Base-by-base conservation (phyloP, 164 flowering plant species). In the Magnolia sinica region DNA sequence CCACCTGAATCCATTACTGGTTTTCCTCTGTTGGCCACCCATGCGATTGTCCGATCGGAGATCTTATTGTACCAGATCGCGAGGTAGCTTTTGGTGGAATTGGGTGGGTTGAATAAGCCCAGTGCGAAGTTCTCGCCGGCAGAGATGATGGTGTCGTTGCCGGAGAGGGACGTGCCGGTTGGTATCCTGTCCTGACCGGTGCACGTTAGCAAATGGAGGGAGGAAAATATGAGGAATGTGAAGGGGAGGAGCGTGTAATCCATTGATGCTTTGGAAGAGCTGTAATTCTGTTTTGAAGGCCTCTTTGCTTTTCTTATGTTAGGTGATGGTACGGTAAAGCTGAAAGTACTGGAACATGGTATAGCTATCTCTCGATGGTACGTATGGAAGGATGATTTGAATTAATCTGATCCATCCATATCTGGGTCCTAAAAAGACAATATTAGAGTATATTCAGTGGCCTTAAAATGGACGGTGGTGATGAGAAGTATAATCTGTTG, bases 11-110 rank as follows among this genome's bases (percentile, higher is more conserved):
- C 66, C n/a, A 55, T 16, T 20, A 74, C 9, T 20, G 76, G 76
- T 31, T 45, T 74, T 11, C 64, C 29, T 65, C 76, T 37, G 16
- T 74, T 74, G 69, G 76, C 76, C 3, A 74, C 76, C 76, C 76
- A 74, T 10, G 45, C 76, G n/a, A 74, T 68, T 8, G 67, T 59
- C 2, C 2, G 67, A 1, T 13, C 5, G 9, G 68, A 9, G 37
- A 64, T 64, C 27, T 45, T 74, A 27, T 69, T 50, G 77, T 74
- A 78, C 80, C 80, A 78, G 49, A 78, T 78, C 16, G 71, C 80
- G 55, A 78, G 3, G 74, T 78, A 78, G 11, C 77, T 70, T 2
- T 74, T 78, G 18, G 9, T 49, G 1, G 77, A 69, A 20, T 73
- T 66, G 16, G 9, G 29, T 1, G 86, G 84, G 70, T 3, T 45